Conservation (phyloP, 805 yeast species). For the Pichia insulana region DNA sequence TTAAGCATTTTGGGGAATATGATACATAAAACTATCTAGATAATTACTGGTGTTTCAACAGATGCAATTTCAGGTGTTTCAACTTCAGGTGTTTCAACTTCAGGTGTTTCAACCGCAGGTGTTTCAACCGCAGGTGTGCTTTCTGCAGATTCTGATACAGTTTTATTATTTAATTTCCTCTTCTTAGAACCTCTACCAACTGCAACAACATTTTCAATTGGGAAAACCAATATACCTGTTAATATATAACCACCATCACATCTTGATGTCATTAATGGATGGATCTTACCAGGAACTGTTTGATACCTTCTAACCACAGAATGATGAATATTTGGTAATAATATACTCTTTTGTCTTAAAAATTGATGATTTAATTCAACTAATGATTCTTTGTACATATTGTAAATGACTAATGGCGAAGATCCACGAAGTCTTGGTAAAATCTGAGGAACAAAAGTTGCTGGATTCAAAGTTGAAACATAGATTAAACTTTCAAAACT, state of each 20-base stretch:
- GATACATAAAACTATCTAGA: slow-evolving; percentile 10
- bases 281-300: slow-evolving; percentile 88
- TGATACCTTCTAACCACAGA: slow-evolving; percentile 81
- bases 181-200: slow-evolving; percentile 57
- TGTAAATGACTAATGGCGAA: slow-evolving; percentile 75
- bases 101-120: neutral
- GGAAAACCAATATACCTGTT: slow-evolving; percentile 71
- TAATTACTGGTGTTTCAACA: neutral
- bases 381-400: slow-evolving; percentile 71
- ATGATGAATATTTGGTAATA: slow-evolving; percentile 79
- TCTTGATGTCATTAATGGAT: slow-evolving; percentile 89
- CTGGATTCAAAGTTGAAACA: slow-evolving; percentile 64
- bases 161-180: slow-evolving; percentile 23
- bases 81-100: neutral
- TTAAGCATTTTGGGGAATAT: slow-evolving; percentile 10
- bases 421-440: slow-evolving; percentile 71
- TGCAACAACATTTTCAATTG: slow-evolving; percentile 54
- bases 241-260: slow-evolving; percentile 88
- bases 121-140: neutral
- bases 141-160: slow-evolving; percentile 6
- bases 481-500: slow-evolving; percentile 70
- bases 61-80: neutral
- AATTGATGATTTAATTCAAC: slow-evolving; percentile 67
- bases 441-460: slow-evolving; percentile 53
- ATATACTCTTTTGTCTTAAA: slow-evolving; percentile 54